Conservation (phyloP, 345 rosid genomes). For the Chamaenerion angustifolium region DNA sequence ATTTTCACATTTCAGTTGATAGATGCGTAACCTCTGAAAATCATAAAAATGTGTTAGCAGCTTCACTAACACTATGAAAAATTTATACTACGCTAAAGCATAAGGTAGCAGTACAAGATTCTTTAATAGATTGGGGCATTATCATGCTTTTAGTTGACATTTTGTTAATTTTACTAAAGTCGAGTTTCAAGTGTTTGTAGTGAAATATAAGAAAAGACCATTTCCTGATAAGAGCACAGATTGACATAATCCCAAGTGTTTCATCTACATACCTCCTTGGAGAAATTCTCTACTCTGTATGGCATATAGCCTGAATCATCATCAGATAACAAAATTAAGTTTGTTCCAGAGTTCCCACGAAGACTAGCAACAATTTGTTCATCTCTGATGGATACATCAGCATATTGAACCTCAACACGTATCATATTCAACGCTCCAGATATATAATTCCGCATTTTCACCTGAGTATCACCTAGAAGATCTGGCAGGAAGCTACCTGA, state of each 20-base stretch:
- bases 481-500: slow-evolving; percentile 94
- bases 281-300: slow-evolving; percentile 91
- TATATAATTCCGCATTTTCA: slow-evolving; percentile 70
- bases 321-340: slow-evolving; percentile 77
- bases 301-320: slow-evolving; percentile 92
- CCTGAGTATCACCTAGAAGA: slow-evolving; percentile 85
- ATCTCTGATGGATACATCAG: slow-evolving; percentile 59
- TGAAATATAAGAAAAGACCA: too few relatives aligned
- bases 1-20: slow-evolving; percentile 81
- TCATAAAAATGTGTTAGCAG: slow-evolving; percentile 2
- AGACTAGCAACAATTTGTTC: slow-evolving; percentile 62
- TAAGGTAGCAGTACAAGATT: neutral
- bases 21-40: slow-evolving; percentile 60
- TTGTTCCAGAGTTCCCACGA: slow-evolving; percentile 70
- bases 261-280: slow-evolving; percentile 55
- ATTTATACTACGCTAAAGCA: neutral
- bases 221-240: too few relatives aligned
- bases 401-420: slow-evolving; percentile 89
- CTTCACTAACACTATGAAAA: neutral
- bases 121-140: too few relatives aligned
- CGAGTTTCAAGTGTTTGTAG: too few relatives aligned
- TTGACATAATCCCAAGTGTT: too few relatives aligned
- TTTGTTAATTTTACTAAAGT: too few relatives aligned
- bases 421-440: slow-evolving; percentile 60
- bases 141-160: too few relatives aligned